Percentiles rank a stretch among this genome's conserved stretches.
phyloP scores from a whole-genome alignment of 2,329 filamentous ascomycete species.

The Helicocarpus griseus region DNA sequence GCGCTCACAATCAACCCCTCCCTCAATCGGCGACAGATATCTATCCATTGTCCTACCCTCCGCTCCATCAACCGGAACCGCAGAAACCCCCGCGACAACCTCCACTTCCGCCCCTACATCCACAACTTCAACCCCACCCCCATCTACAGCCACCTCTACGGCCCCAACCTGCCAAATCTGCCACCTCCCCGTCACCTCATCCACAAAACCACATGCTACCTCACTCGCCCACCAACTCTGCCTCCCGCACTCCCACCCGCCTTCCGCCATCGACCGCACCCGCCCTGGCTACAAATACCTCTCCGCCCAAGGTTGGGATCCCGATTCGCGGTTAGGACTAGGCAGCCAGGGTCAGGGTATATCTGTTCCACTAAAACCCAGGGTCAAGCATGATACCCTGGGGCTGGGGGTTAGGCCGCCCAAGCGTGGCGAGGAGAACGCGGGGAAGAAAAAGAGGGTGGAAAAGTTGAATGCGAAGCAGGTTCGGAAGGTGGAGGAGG shows the following conservation, averaged over 20 bases:
- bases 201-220: slow-evolving; percentile 34
- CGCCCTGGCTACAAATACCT: slow-evolving; percentile 48
- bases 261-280: slow-evolving; percentile 49
- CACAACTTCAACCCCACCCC: not conserved
- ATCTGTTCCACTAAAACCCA: slow-evolving; percentile 62
- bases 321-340: slow-evolving; percentile 56
- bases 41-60: slow-evolving; percentile 37
- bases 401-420: slow-evolving; percentile 53
- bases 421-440: slow-evolving; percentile 18
- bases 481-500: slow-evolving; percentile 50
- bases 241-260: slow-evolving; percentile 47
- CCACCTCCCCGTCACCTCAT: slow-evolving; percentile 42
- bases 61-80: not conserved
- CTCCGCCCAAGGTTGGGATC: slow-evolving; percentile 50
- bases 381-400: slow-evolving; percentile 61
- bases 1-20: slow-evolving; percentile 12
- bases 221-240: slow-evolving; percentile 49
- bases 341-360: slow-evolving; percentile 63
- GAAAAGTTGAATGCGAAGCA: slow-evolving; percentile 56
- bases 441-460: slow-evolving; percentile 23
- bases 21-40: slow-evolving; percentile 32
- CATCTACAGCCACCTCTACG: slow-evolving; percentile 7
- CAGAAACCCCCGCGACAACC: not conserved
- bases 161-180: slow-evolving; percentile 47
- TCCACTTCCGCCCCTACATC: not conserved